Evolutionary conservation across 805 yeast species (phyloP), one percentile per base, ranked within the genome.

Genomic region (Millerozyma miso): DNA sequence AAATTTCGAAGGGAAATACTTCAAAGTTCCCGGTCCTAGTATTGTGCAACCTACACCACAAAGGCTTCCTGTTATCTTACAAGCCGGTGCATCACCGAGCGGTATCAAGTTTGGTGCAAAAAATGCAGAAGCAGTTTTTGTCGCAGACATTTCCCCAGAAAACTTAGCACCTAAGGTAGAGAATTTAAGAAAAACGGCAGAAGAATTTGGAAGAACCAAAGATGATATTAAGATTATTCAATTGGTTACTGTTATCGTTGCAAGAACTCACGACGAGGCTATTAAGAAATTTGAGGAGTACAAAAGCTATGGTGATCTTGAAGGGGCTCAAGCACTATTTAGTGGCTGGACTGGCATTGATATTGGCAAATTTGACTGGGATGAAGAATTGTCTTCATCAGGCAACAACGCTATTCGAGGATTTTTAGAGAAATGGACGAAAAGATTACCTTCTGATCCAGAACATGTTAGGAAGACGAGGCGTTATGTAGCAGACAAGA

Each of bases 41-140:
- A 69, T 71, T 37, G 63, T 69, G 4, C 63, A 64, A 26, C 76
- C 76, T 2, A 57, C 73, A 7, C 73, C 71, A 2, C 76, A 71
- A 44, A 58, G 74, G 41, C 51, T 73, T 5, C 77, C 77, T 2
- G 66, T 72, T 7, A 50, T 72, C 32, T 58, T 71, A 33, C 74
- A 71, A 51, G 77, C 77, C 3, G 77, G 77, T 3, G 55, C 70
- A 18, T 71, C 76, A 5, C 52, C 62, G 8, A 57, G 56, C 16
- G 77, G 77, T 6, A 56, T 58, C 31, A 66, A 67, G 13, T 58
- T 68, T 44, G 76, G 73, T 2, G 73, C 77, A 5, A 62, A 62
- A 44, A 60, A 66, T 49, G 76, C 75, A 1, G 77, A 72, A 48
- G 65, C 61, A 12, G 63, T 69, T 3, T 72, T 72, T 45, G 55